Conservation (phyloP, 1,139 yeast genomes). For the Taiozyma sp. region DNA sequence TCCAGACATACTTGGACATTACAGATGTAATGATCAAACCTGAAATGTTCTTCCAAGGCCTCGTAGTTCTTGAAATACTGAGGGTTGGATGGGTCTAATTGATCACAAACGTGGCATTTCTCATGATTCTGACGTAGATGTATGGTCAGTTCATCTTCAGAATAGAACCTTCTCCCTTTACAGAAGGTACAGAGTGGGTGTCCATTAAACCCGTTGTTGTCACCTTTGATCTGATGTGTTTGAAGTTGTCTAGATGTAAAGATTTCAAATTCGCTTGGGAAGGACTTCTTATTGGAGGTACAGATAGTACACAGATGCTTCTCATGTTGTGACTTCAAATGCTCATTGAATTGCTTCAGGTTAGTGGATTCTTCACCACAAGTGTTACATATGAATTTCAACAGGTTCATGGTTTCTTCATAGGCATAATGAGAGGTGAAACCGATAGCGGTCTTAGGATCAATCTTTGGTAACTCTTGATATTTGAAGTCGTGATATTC, state of each 20-base stretch:
- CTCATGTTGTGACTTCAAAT: constrained; percentile 58
- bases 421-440: constrained; percentile 45
- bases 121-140: constrained; percentile 88
- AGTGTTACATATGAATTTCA: constrained; percentile 49
- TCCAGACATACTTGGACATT: constrained; percentile 81
- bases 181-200: constrained; percentile 92
- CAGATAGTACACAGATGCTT: constrained; percentile 72
- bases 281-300: constrained; percentile 68
- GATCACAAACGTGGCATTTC: constrained; percentile 87
- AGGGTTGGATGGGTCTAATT: constrained; percentile 56
- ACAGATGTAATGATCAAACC: constrained; percentile 71
- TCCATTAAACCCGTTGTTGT: constrained; percentile 70
- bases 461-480: constrained; percentile 30
- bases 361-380: constrained; percentile 40
- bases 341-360: constrained; percentile 61
- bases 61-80: constrained; percentile 80
- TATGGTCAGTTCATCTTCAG: constrained; percentile 78
- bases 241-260: constrained; percentile 61
- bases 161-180: constrained; percentile 68
- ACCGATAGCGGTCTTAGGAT: constrained; percentile 44
- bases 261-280: constrained; percentile 64
- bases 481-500: constrained; percentile 35
- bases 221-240: constrained; percentile 68
- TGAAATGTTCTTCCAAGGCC: constrained; percentile 70
- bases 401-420: constrained; percentile 43